phyloP scores from a whole-genome alignment of 345 rosid species.

The Iberis pinnata region DNA sequence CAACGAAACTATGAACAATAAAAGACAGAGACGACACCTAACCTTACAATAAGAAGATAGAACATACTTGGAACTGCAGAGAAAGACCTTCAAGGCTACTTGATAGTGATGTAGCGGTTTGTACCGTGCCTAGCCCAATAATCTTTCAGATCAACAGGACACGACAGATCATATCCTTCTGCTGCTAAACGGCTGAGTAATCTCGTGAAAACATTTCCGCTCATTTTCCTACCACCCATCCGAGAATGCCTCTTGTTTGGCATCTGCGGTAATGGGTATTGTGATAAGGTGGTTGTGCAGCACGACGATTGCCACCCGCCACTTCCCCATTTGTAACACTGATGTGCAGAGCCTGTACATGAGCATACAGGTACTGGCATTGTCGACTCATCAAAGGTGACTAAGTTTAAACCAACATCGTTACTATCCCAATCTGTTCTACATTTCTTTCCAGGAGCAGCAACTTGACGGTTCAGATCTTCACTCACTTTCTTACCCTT shows the following conservation, averaged over 20 bases:
- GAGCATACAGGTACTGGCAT: conserved; percentile 84
- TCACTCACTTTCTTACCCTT: conserved; percentile 53
- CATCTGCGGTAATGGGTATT: conserved; percentile 79
- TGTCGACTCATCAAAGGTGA: conserved; percentile 54
- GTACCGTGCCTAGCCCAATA: conserved; percentile 98
- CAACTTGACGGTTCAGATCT: conserved; percentile 48
- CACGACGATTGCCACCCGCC: conserved; percentile 99
- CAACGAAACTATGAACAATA: too few relatives aligned
- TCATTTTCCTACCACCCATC: conserved; percentile 91
- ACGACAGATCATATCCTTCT: conserved; percentile 61
- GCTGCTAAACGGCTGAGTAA: conserved; percentile 66
- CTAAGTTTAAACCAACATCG: conserved; percentile 53
- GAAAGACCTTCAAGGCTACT: conserved; percentile 37
- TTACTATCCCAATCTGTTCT: conserved; percentile 62
- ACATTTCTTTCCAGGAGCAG: conserved; percentile 52
- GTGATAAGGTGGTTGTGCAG: conserved; percentile 80
- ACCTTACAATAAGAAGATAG: too few relatives aligned
- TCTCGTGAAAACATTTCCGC: conserved; percentile 73
- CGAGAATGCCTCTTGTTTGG: conserved; percentile 86
- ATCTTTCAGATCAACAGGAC: conserved; percentile 75
- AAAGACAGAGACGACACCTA: too few relatives aligned
- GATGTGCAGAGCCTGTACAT: conserved; percentile 66
- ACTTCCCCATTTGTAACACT: conserved; percentile 94
- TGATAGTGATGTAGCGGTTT: conserved; percentile 89
- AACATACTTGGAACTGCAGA: too few relatives aligned